These are phyloP conservation scores for Helotiales sp. DNA, from an alignment of 2,329 filamentous ascomycete genomes.

Conservation along the genomic window DNA sequence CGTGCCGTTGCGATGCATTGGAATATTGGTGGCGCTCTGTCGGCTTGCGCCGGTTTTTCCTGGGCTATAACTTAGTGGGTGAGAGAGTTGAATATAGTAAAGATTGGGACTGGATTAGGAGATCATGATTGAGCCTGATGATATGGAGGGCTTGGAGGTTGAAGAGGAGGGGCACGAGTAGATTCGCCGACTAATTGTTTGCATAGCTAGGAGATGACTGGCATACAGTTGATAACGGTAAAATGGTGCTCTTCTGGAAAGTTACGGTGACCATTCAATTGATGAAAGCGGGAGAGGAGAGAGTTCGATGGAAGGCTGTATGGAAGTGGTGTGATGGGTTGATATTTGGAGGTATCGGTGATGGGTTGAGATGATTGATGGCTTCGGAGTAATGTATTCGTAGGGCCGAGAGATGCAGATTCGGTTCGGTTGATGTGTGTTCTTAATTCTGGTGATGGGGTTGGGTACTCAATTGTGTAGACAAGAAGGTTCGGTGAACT, in stretches of 20 bases:
- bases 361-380: not conserved
- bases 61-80: too few species aligned
- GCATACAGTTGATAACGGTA: not conserved
- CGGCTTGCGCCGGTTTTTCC: not conserved
- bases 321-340: not conserved
- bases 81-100: not conserved
- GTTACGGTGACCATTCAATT: not conserved
- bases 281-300: not conserved
- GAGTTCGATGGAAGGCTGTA: not conserved
- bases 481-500: too few species aligned
- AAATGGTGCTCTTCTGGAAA: not conserved
- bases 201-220: not conserved
- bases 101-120: too few species aligned
- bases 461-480: too few species aligned
- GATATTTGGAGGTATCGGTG: not conserved
- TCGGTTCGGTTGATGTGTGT: not conserved
- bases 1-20: not conserved
- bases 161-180: not conserved
- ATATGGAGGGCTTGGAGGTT: not conserved
- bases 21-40: constrained; percentile 6
- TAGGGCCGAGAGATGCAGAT: constrained; percentile 4
- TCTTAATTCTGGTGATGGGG: not conserved
- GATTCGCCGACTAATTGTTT: not conserved
- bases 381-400: constrained; percentile 2
- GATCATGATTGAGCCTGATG: too few species aligned